Percentiles rank a stretch among this genome's conserved stretches.
Conservation (phyloP, 371 early-diverging fungal genomes). For the Circinella minor region DNA sequence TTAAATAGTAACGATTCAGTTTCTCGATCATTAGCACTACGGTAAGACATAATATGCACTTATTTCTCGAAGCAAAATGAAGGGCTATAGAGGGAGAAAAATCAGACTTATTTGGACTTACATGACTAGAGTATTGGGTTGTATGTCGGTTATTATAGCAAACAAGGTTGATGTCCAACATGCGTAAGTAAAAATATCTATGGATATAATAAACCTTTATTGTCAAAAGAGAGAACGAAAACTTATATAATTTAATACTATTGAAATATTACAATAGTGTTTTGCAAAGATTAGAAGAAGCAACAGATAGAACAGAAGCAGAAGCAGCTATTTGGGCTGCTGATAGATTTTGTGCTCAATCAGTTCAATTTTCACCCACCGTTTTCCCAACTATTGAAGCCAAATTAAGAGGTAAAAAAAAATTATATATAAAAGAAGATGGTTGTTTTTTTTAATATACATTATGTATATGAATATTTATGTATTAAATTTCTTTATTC, state of each 20-base stretch:
- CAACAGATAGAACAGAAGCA: conserved; percentile 56
- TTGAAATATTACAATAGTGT: conserved; percentile 28
- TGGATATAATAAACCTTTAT: no score
- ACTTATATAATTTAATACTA: background rate
- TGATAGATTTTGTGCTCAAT: conserved; percentile 58
- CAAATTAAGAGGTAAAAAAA: conserved; percentile 32
- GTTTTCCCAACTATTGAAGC: conserved; percentile 42
- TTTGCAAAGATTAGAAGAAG: conserved; percentile 43
- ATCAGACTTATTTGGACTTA: background rate
- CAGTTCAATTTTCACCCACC: conserved; percentile 54
- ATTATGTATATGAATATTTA: background rate
- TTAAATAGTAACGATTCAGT: conserved; percentile 59
- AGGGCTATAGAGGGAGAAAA: background rate
- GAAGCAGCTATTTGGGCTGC: conserved; percentile 64
- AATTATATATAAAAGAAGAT: background rate
- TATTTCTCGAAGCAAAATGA: no score
- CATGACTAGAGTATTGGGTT: conserved; percentile 52
- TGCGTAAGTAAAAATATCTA: conserved; percentile 41
- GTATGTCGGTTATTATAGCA: conserved; percentile 58
- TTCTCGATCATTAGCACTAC: conserved; percentile 58
- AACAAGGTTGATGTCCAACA: conserved; percentile 62
- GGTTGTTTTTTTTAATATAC: no score
- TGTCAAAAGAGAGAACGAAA: no score
- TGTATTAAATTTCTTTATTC: no score
- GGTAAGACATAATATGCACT: conserved; percentile 32